Percentiles rank a stretch among this genome's conserved stretches.
phyloP scores from a whole-genome alignment of 2,329 filamentous ascomycete species.

The Leptographium flavum region DNA sequence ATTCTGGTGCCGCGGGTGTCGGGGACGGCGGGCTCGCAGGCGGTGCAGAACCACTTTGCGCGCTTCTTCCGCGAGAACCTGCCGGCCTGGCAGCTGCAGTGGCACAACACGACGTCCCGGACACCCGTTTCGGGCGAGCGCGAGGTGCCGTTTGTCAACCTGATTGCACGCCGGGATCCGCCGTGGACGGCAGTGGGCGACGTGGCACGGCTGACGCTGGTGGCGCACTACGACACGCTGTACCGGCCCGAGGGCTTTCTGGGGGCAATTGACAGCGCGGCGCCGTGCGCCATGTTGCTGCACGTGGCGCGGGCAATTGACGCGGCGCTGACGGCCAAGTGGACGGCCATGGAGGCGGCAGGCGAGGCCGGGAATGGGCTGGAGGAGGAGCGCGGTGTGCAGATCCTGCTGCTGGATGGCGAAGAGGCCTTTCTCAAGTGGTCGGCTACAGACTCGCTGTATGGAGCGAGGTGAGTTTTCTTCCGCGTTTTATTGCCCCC shows the following conservation, averaged over 20 bases:
- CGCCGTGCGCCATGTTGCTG: conserved; percentile 86
- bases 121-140: conserved; percentile 62
- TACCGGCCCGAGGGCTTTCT: conserved; percentile 72
- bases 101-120: conserved; percentile 79
- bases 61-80: conserved; percentile 64
- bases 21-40: conserved; percentile 60
- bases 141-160: conserved; percentile 70
- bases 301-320: conserved; percentile 74
- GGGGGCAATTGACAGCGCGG: conserved; percentile 85
- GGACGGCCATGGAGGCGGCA: conserved; percentile 54
- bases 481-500: neutral
- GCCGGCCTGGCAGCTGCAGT: conserved; percentile 64
- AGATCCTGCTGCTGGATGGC: conserved; percentile 81
- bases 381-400: conserved; percentile 68
- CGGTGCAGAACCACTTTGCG: conserved; percentile 68
- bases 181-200: conserved; percentile 65
- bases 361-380: conserved; percentile 39
- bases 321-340: conserved; percentile 64
- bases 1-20: conserved; percentile 82
- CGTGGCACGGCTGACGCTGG: conserved; percentile 67
- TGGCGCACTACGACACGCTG: conserved; percentile 89
- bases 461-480: conserved; percentile 57
- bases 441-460: conserved; percentile 71
- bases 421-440: conserved; percentile 83
- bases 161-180: conserved; percentile 78